Base-by-base conservation (phyloP, 805 yeast species). In the Schwanniomyces pseudopolymorphus region DNA sequence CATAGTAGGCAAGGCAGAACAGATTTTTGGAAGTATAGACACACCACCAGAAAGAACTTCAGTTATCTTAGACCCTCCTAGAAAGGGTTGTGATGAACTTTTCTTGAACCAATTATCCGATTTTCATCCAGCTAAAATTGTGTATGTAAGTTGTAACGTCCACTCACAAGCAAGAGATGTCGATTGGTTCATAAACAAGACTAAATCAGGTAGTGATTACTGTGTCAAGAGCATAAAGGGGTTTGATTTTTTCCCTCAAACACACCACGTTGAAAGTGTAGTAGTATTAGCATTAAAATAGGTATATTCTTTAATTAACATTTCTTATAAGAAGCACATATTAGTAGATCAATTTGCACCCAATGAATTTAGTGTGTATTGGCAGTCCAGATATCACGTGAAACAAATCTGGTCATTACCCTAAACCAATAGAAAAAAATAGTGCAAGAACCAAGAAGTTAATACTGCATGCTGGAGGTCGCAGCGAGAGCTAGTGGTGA, bases 81-180 rank as follows among this genome's bases (percentile, higher is more conserved):
- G 99, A 64, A 94, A 92, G 66, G 99, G 99, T 1, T 92, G 98
- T 66, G 97, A 91, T 64, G 87, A 83, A 43, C 81, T 82, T 8
- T 94, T 94, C 61, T 74, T 94, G 66, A 82, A 85, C 54, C 99
- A 94, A 69, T 74, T 94, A 47, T 79, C 94, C 17, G 88, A 75
- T 17, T 94, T 87, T 67, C 74, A 79, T 51, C 98, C 99, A 2
- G 86, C 86, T 13, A 83, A 84, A 56, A 82, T 94, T 45, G 95
- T 94, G n/a, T 94, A 94, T 68, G 87, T 94, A 47, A 89, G 96
- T 51, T 94, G 99, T 74, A 94, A 94, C 61, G 99, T 94, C 41
- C 97, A 92, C 69, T 89, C 97, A 16, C 99, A 94, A 67, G 98
- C 98, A 4, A 76, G 98, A 57, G 99, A 94, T 64, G 63, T 94